Conservation (phyloP, 352 stramenopile genomes). For the Pythium rhizo-oryzae region DNA sequence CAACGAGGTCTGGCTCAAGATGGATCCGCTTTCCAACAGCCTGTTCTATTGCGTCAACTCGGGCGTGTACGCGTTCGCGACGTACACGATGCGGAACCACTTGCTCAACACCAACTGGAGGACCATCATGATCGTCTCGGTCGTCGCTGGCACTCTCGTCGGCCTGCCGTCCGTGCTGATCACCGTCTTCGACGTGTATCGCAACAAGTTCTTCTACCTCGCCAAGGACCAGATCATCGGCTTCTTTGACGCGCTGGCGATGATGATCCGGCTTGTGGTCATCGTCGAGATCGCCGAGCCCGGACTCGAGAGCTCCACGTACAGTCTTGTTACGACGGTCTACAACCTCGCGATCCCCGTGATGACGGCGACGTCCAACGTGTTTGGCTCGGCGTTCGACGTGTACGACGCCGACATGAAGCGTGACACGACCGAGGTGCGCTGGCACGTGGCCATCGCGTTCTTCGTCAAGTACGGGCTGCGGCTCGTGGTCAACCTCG, state of each 20-base stretch:
- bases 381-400: constrained; percentile 53
- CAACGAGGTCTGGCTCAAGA: constrained; percentile 61
- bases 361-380: constrained; percentile 55
- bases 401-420: constrained; percentile 67
- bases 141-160: constrained; percentile 44
- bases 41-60: constrained; percentile 60
- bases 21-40: constrained; percentile 63
- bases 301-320: constrained; percentile 77
- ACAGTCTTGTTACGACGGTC: constrained; percentile 74
- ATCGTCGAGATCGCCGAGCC: constrained; percentile 79
- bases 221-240: constrained; percentile 46
- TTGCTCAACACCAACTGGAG: constrained; percentile 70
- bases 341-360: constrained; percentile 77
- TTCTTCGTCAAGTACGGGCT: constrained; percentile 63
- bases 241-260: constrained; percentile 67
- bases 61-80: constrained; percentile 54
- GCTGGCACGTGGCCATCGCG: constrained; percentile 54
- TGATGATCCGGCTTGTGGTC: constrained; percentile 80
- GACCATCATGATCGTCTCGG: constrained; percentile 47
- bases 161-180: constrained; percentile 42
- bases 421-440: constrained; percentile 50
- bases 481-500: constrained; percentile 45
- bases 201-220: constrained; percentile 70
- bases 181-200: constrained; percentile 63
- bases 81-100: constrained; percentile 55